Conservation (phyloP, 2,329 filamentous ascomycete genomes). For the Hysterium pulicare region DNA sequence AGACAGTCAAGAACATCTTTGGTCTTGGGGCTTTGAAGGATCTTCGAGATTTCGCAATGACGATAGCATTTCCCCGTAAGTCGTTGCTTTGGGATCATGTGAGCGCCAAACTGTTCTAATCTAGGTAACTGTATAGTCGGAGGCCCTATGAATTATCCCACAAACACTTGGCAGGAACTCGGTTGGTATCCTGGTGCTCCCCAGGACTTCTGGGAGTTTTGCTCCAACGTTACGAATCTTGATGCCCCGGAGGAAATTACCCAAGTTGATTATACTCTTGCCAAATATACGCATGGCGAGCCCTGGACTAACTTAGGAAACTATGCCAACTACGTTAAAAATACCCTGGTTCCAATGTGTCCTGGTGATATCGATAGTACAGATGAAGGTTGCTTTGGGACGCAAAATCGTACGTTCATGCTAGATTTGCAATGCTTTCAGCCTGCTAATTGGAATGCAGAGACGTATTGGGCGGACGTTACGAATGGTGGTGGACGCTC, state of each 20-base stretch:
- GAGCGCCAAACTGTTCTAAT: too few relatives aligned
- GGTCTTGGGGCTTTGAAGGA: slow-evolving; percentile 46
- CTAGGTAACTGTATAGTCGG: too few relatives aligned
- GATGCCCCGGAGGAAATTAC: slow-evolving; percentile 44
- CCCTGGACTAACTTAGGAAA: slow-evolving; percentile 51
- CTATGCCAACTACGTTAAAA: slow-evolving; percentile 52
- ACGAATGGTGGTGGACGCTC: slow-evolving; percentile 42
- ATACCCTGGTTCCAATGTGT: slow-evolving; percentile 44
- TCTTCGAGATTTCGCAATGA: slow-evolving; percentile 47
- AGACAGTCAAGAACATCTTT: slow-evolving; percentile 48
- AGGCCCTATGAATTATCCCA: slow-evolving; percentile 50
- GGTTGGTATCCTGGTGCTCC: slow-evolving; percentile 45
- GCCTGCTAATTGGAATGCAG: background rate
- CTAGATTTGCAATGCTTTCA: background rate
- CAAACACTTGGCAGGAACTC: slow-evolving; percentile 54
- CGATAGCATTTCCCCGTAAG: slow-evolving; percentile 44
- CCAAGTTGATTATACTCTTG: slow-evolving; percentile 44
- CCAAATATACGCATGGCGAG: slow-evolving; percentile 49
- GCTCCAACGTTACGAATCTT: slow-evolving; percentile 49
- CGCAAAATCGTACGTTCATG: slow-evolving; percentile 35
- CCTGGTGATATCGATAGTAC: slow-evolving; percentile 41
- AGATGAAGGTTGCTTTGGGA: slow-evolving; percentile 44
- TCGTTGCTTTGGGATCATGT: too few relatives aligned
- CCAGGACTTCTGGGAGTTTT: slow-evolving; percentile 53
- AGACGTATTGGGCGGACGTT: slow-evolving; percentile 43